Evolutionary conservation across 805 yeast species (phyloP), one percentile per base, ranked within the genome.

Genomic region (Scheffersomyces lignosus): DNA sequence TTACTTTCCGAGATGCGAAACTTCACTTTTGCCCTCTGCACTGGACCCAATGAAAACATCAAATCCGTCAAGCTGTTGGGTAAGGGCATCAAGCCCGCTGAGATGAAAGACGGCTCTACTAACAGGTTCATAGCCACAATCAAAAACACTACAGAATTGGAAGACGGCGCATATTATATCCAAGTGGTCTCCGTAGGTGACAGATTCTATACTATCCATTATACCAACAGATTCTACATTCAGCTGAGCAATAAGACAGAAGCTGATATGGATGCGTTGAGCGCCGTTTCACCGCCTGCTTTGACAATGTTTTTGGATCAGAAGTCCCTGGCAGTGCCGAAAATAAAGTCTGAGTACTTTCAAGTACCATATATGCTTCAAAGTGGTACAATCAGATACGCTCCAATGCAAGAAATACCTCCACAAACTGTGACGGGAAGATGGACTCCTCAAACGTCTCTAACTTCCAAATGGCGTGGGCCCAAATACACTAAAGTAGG

Each of bases 1-100:
- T 15, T 14, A 4, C 22, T 33, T 10, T 15, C 17, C 1, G 29
- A 25, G 15, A 15, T 33, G 6, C 12, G 15, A 15, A 28, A 28
- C 38, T 34, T 28, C 13, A 34, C 38, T 3, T 34, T 34, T 27
- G 32, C 18, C 13, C 33, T 34, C n/a, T 34, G 38, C 15, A 29
- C 16, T 14, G 38, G 38, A 7, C 13, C 13, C n/a, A 29, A 29
- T n/a, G 28, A 28, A 5, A 20, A 34, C 5, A 34, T 34, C 9
- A 9, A 18, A 15, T 14, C 38, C 10, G 32, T 34, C 14, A 5
- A 12, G 27, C 28, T 18, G 13, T 20, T 34, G 9, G 24, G 24
- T 7, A 20, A 7, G 10, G 10, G 10, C 24, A 20, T 20, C 7
- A 20, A 10, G 10, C 9, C 24, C 7, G 10, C 9, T 20, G 10